Conservation (phyloP, 2,329 filamentous ascomycete genomes). For the Thelonectria olida region DNA sequence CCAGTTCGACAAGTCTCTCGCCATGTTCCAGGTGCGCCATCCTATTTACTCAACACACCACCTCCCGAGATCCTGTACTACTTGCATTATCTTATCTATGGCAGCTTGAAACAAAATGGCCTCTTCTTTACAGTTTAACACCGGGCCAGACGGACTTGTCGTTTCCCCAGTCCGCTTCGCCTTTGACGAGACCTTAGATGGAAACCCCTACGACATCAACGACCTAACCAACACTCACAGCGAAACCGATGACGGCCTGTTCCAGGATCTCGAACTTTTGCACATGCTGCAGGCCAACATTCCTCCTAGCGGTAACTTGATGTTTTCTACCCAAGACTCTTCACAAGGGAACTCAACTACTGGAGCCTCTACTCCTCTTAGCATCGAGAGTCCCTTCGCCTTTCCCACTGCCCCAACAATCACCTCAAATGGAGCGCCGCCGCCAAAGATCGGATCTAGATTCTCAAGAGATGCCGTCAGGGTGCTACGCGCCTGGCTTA, state of each 20-base stretch:
- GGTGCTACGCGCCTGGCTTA: slow-evolving; percentile 30
- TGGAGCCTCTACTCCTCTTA: background rate
- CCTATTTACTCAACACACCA: background rate
- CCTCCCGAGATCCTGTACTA: background rate
- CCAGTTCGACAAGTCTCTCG: background rate
- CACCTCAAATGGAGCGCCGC: slow-evolving; percentile 5
- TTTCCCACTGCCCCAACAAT: background rate
- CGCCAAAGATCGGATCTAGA: slow-evolving; percentile 34
- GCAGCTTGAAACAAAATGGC: background rate
- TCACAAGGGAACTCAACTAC: background rate
- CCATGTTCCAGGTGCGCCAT: background rate
- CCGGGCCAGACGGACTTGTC: background rate
- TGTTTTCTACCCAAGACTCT: background rate
- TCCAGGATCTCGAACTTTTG: slow-evolving; percentile 11
- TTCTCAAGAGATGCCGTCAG: slow-evolving; percentile 33
- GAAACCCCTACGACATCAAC: slow-evolving; percentile 2
- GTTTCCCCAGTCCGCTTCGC: background rate
- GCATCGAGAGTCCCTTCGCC: background rate
- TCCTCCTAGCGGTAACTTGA: background rate
- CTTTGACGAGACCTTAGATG: background rate
- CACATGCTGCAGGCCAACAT: slow-evolving; percentile 13
- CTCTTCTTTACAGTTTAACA: background rate
- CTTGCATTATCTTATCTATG: background rate
- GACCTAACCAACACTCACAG: slow-evolving; percentile 4
- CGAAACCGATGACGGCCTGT: slow-evolving; percentile 15